Evolutionary conservation across 1,139 yeast species (phyloP), one percentile per base, ranked within the genome.

Genomic region (Yamadazyma mexicana): DNA sequence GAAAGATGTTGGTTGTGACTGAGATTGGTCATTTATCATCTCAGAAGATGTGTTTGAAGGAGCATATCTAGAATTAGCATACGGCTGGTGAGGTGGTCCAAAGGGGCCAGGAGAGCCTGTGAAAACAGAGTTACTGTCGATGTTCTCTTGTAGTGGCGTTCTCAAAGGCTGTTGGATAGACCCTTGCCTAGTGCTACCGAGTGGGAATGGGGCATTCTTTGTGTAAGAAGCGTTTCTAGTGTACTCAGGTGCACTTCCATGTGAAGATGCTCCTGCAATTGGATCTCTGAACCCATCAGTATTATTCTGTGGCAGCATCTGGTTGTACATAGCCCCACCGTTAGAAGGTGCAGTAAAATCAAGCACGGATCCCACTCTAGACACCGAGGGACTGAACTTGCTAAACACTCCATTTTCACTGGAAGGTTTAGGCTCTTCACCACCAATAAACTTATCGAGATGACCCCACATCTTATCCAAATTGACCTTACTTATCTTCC

Each of bases 401-500:
- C 87, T 84, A 62, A 87, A 87, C 0, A 83, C 81, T 6, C 85
- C 73, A 22, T 76, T 77, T 26, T 62, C 64, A 8, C 31, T 40
- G n/a, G 42, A 38, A 3, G 67, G 45, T 7, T 64, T 63, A 1
- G 58, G 50, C 39, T 87, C 96, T 38, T 87, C 96, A 10, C 98
- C 98, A 3, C 96, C 87, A 47, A 92, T 92, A 57, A 91, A 87
- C 59, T 88, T 88, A 57, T 88, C 95, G 45, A 89, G 69, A 38
- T 85, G 89, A 7, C 91, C 92, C 94, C 95, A 86, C 44, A 89
- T 83, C 54, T 80, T 84, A 52, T 89, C 95, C 43, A 89, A 68
- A 51, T 84, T 86, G 11, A 94, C 95, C 55, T 81, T 82, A 28
- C 85, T 69, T 50, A 85, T 73, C 67, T 77, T 81, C 29, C 77